Evolutionary conservation across 176 grass and related monocot species (phyloP).

Genomic region (Pontederia crassipes): DNA sequence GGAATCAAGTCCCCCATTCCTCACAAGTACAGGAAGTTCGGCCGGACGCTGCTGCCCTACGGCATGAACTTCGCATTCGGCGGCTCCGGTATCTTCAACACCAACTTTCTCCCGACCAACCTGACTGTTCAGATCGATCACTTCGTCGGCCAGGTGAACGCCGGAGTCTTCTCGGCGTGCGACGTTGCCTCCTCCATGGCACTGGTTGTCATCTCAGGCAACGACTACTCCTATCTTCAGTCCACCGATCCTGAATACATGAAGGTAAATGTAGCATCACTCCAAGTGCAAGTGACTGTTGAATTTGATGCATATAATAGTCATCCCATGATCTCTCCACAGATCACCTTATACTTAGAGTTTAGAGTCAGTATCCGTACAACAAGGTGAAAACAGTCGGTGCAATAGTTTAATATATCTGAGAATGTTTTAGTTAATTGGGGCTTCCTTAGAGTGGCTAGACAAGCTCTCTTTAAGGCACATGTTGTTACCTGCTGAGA

Average conservation of each 20-base stretch:
- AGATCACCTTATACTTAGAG: too few relatives aligned
- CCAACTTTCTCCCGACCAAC: constrained; percentile 62
- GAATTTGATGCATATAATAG: too few relatives aligned
- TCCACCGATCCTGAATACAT: constrained; percentile 16
- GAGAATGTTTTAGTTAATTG: too few relatives aligned
- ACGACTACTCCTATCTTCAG: constrained; percentile 46
- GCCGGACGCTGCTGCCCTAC: neutral
- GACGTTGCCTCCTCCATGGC: constrained; percentile 5
- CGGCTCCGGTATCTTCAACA: constrained; percentile 58
- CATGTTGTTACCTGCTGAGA: too few relatives aligned
- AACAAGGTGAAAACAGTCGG: too few relatives aligned
- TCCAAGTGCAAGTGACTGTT: too few relatives aligned
- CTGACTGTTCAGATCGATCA: constrained; percentile 55
- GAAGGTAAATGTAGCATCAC: neutral
- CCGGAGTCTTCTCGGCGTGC: neutral
- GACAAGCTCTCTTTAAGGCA: too few relatives aligned
- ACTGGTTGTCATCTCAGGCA: constrained; percentile 59
- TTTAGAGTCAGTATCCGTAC: too few relatives aligned
- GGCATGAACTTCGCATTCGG: constrained; percentile 80
- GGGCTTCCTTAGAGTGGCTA: too few relatives aligned
- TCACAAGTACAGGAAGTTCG: constrained; percentile 1
- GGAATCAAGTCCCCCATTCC: neutral
- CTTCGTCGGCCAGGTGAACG: constrained; percentile 30
- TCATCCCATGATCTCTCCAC: too few relatives aligned
- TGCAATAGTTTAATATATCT: too few relatives aligned